phyloP scores from a whole-genome alignment of 208 protist species.

The Leptomonas seymouri region DNA sequence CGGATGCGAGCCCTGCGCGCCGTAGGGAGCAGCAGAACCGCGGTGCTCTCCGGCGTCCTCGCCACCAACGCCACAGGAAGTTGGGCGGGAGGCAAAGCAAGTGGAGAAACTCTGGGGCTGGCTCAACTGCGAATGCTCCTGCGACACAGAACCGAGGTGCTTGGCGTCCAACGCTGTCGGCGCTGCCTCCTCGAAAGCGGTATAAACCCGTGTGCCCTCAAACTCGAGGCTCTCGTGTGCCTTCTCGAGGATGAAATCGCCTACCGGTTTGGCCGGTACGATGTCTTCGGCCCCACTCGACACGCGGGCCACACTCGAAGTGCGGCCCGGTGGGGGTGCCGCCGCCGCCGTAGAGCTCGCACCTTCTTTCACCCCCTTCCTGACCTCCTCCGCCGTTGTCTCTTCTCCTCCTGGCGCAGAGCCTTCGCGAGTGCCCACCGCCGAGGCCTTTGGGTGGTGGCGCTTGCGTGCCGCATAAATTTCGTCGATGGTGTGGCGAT shows the following conservation, averaged over 20 bases:
- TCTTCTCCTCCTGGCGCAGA: constrained; percentile 1
- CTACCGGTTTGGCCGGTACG: constrained; percentile 31
- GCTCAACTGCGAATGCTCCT: background rate
- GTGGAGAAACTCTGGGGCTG: constrained; percentile 2
- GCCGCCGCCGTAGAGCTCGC: background rate
- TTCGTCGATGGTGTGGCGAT: constrained; percentile 78
- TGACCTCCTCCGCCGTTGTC: too few relatives aligned
- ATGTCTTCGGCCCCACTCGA: constrained; percentile 4
- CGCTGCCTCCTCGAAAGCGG: background rate
- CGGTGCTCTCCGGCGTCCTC: constrained; percentile 33
- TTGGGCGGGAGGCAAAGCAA: constrained; percentile 3
- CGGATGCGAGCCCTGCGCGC: background rate
- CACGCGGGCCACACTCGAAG: constrained; percentile 9
- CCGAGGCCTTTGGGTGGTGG: constrained; percentile 14
- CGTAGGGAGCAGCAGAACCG: background rate
- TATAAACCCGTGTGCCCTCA: constrained; percentile 6
- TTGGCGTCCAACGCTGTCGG: background rate
- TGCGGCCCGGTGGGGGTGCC: background rate
- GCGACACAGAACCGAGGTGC: too few relatives aligned
- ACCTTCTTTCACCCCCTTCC: background rate
- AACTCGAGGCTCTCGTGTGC: constrained; percentile 60
- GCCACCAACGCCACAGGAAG: constrained; percentile 11
- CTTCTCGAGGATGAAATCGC: constrained; percentile 67
- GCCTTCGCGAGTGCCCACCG: background rate
- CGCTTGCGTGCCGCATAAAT: constrained; percentile 80